These are phyloP conservation scores for Diaporthe helianthi DNA, from an alignment of 2,329 filamentous ascomycete genomes.

Conservation along the genomic window DNA sequence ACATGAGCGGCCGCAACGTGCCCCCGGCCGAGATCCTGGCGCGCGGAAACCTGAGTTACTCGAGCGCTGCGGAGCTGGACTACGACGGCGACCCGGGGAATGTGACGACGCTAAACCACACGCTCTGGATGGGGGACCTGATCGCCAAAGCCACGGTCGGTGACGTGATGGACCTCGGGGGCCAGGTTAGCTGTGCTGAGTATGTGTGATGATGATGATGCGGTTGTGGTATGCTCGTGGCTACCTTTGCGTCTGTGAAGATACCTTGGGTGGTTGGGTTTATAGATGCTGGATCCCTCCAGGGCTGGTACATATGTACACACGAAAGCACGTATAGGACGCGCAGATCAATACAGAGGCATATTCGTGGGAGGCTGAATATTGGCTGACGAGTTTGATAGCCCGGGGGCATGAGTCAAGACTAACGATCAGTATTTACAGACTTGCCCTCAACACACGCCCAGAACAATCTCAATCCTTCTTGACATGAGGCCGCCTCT, in stretches of 20 bases:
- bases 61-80: not conserved
- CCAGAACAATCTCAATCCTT: constrained; percentile 41
- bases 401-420: not conserved
- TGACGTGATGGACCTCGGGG: not conserved
- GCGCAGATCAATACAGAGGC: not conserved
- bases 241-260: not conserved
- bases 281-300: too few species aligned
- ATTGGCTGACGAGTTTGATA: not conserved
- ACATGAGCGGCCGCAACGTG: not conserved
- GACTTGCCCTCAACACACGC: not conserved
- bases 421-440: not conserved
- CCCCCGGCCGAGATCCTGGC: not conserved
- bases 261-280: not conserved
- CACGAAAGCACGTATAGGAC: too few species aligned
- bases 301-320: too few species aligned
- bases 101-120: not conserved
- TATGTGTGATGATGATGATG: not conserved
- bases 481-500: constrained; percentile 63
- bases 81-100: not conserved
- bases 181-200: not conserved
- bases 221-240: too few species aligned
- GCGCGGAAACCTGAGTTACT: not conserved
- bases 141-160: not conserved
- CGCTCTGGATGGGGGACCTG: not conserved
- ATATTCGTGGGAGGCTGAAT: not conserved